Conservation (phyloP, 2,329 filamentous ascomycete genomes). For the Neonectria faginata region DNA sequence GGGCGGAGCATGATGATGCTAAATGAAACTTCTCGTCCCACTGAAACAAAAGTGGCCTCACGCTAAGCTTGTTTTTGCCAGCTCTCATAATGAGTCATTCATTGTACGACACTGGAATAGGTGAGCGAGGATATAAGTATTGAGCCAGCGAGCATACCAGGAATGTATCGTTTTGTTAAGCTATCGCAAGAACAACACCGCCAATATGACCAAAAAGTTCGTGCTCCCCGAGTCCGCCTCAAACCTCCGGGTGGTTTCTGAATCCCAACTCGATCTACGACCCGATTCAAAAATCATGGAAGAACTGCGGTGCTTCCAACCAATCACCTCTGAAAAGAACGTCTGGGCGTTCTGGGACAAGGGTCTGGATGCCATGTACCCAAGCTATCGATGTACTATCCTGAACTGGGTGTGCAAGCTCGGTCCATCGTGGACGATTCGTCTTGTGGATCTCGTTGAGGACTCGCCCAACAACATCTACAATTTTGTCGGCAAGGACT, state of each 20-base stretch:
- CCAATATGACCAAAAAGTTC: constrained; percentile 26
- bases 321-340: constrained; percentile 56
- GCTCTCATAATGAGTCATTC: background rate
- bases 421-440: constrained; percentile 55
- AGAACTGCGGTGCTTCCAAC: constrained; percentile 44
- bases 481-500: constrained; percentile 48
- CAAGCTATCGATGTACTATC: constrained; percentile 53
- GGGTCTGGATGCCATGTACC: constrained; percentile 52
- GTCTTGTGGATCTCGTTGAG: constrained; percentile 52
- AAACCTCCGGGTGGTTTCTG: constrained; percentile 24
- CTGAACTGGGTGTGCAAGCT: constrained; percentile 57
- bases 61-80: background rate
- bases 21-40: background rate
- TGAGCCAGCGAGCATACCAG: background rate
- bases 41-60: background rate
- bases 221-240: constrained; percentile 22
- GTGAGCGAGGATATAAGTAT: background rate
- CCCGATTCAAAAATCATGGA: constrained; percentile 49
- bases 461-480: constrained; percentile 53
- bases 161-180: background rate
- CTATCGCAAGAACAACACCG: background rate
- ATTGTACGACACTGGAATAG: background rate
- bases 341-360: constrained; percentile 60
- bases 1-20: background rate
- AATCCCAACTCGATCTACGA: constrained; percentile 40